Conservation (phyloP, 73 alveolate genomes). For the Uronychia setigera region DNA sequence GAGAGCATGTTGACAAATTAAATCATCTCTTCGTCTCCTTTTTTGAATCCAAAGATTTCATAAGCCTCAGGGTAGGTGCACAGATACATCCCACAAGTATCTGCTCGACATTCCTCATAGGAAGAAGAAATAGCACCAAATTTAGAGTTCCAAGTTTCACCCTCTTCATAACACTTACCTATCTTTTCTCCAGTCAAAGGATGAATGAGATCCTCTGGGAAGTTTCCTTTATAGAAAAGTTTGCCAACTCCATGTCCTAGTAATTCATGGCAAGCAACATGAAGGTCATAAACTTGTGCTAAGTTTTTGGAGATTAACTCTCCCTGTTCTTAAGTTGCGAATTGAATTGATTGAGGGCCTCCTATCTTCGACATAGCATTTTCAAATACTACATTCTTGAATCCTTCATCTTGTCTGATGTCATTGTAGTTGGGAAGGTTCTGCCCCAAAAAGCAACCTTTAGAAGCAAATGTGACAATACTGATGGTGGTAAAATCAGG, state of each 20-base stretch:
- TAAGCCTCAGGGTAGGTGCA: constrained; percentile 79
- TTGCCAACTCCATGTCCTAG: constrained; percentile 97
- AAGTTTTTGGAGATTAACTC: constrained; percentile 70
- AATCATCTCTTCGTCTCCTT: constrained; percentile 34
- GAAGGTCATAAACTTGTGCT: constrained; percentile 66
- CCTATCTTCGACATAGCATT: constrained; percentile 74
- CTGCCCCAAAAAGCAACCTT: constrained; percentile 93
- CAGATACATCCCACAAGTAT: constrained; percentile 85
- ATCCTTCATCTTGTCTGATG: constrained; percentile 88
- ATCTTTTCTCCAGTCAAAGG: constrained; percentile 90
- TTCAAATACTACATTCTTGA: constrained; percentile 90
- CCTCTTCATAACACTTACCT: constrained; percentile 74
- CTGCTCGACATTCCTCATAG: constrained; percentile 94
- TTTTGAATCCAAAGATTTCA: constrained; percentile 44
- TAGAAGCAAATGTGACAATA: constrained; percentile 81
- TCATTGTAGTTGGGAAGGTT: constrained; percentile 95
- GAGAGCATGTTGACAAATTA: constrained; percentile 77
- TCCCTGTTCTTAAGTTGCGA: constrained; percentile 72
- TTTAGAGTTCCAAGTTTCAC: constrained; percentile 93
- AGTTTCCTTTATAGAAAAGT: constrained; percentile 67
- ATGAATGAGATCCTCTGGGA: constrained; percentile 65
- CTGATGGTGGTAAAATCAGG: constrained; percentile 91
- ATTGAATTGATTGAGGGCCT: constrained; percentile 68
- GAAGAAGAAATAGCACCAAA: constrained; percentile 81
- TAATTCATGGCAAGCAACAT: constrained; percentile 92